A percentile compares a stretch with the other conserved stretches of the same genome.
Evolutionary conservation across 176 grass and related monocot genomes (phyloP).

Genomic region (Musa acuminata): DNA sequence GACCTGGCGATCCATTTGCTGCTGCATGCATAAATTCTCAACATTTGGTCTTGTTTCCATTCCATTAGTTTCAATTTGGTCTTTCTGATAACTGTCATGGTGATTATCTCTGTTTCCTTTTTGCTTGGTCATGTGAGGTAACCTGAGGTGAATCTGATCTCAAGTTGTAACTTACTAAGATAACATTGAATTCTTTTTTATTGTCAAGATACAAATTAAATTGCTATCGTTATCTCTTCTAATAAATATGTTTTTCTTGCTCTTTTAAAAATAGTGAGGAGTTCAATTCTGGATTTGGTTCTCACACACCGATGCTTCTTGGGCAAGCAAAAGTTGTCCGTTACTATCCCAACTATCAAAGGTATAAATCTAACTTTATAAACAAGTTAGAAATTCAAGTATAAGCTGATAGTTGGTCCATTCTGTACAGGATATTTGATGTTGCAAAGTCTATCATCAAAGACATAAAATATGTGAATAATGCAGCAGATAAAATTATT

Average conservation of each 20-base stretch:
- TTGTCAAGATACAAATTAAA: not conserved
- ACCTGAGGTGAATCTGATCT: no score
- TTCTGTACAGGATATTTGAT: constrained; percentile 56
- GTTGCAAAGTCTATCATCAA: constrained; percentile 68
- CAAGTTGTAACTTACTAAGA: no score
- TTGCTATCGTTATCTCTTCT: constrained; percentile 19
- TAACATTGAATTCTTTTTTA: no score
- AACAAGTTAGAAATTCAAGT: constrained; percentile 1
- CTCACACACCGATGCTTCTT: constrained; percentile 92
- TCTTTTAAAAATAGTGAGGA: constrained; percentile 57
- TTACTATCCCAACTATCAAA: constrained; percentile 83
- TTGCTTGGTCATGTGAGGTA: not conserved
- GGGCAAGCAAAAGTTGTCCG: constrained; percentile 94
- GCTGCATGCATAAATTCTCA: no score
- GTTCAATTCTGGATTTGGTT: constrained; percentile 98
- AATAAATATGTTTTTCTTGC: constrained; percentile 25
- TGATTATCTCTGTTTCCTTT: not conserved
- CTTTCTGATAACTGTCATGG: no score
- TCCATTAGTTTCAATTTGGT: no score
- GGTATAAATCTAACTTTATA: constrained; percentile 30
- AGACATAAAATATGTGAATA: constrained; percentile 71
- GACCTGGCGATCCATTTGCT: no score
- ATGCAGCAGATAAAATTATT: constrained; percentile 69
- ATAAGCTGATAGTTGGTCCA: constrained; percentile 28
- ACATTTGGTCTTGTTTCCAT: no score